Evolutionary conservation across 75 land plant genomes (phyloP), one percentile per base, ranked within the genome.

Genomic region (Cunninghamia lanceolata): DNA sequence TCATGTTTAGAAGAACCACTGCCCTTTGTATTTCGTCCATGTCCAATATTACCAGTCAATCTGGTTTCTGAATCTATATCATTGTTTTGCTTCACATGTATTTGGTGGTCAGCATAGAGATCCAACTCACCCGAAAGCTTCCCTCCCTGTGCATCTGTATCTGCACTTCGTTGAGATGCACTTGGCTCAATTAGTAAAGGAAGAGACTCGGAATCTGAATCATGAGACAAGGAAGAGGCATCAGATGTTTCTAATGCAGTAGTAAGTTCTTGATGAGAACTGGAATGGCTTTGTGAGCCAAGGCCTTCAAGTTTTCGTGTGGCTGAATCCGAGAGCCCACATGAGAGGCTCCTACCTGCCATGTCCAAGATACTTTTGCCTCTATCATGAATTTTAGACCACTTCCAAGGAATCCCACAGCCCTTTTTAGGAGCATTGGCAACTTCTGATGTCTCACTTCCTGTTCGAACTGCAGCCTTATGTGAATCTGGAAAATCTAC

Each of bases 351-450:
- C 87, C 93, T 87, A 30, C 97, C 97, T 63, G 97, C 97, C 84
- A 91, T 91, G 84, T 94, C 97, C 21, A 92, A 88, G 70, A 93
- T 84, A 76, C 92, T 86, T 83, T 90, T 94, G 7, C 97, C 93
- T 84, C 93, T 89, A 34, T 88, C 88, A 84, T 95, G 95, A 84
- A 95, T 94, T 87, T 93, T 93, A 3, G 98, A 95, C 99, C 98
- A 96, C 79, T 94, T 92, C 93, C 94, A 95, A 63, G 93, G 96
- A 77, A 96, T 91, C 17, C 99, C 99, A 89, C 99, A 97, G 38
- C 94, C 93, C 86, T 95, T 91, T 63, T 91, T 91, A 4, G 94
- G 90, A 74, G 84, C 90, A 43, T 93, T 87, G 14, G 89, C 86
- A 38, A 91, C 88, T 75, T 86, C 90, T 34, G 85, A 87, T 36